Conservation (phyloP, 345 rosid genomes). For the sweet orange (Citrus sinensis) region DNA sequence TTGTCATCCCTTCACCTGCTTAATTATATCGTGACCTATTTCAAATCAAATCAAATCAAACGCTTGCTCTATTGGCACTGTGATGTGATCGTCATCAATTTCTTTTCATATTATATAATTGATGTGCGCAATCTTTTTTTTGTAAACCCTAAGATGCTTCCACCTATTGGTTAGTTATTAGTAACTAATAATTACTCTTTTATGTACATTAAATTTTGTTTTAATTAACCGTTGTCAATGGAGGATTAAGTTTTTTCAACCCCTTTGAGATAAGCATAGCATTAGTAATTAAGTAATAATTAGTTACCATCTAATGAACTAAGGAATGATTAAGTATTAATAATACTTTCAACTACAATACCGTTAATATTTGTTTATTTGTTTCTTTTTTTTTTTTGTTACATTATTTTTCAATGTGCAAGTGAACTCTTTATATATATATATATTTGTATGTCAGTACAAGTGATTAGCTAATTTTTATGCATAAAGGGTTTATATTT, state of each 20-base stretch:
- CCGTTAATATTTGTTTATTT: not conserved
- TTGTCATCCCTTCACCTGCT: slow-evolving; percentile 30
- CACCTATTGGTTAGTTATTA: no score
- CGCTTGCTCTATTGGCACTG: slow-evolving; percentile 15
- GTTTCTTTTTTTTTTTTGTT: not conserved
- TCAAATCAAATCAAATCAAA: not conserved
- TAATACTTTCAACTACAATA: not conserved
- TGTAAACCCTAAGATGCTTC: not conserved
- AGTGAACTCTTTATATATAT: not conserved
- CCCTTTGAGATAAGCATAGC: not conserved
- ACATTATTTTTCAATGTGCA: slow-evolving; percentile 5
- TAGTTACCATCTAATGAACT: not conserved
- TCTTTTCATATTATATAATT: slow-evolving; percentile 5
- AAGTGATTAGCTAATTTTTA: not conserved
- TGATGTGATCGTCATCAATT: slow-evolving; percentile 16
- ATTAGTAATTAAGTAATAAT: not conserved
- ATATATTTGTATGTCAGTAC: not conserved
- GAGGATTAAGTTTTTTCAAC: not conserved
- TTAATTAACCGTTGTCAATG: not conserved
- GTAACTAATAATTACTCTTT: no score
- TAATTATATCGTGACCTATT: not conserved
- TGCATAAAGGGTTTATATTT: not conserved
- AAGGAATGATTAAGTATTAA: not conserved
- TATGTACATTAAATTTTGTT: not conserved
- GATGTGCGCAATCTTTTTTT: not conserved